Evolutionary conservation across 1,284 basidiomycete genomes (phyloP).

Genomic region (Fomitopsis palustris): DNA sequence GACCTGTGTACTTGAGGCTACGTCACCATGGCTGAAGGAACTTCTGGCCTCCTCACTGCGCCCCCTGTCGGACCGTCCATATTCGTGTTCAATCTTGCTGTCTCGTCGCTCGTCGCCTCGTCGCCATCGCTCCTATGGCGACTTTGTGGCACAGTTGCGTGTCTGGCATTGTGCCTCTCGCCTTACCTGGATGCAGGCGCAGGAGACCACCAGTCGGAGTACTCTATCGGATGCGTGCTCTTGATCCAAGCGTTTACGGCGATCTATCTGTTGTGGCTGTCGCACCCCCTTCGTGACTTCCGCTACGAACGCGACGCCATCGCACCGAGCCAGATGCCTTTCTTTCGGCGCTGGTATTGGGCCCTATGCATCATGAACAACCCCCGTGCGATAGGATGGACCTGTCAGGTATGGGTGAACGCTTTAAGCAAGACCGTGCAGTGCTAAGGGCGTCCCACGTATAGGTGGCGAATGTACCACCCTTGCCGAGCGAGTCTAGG

Average conservation of each 20-base stretch:
- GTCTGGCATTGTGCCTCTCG: neutral
- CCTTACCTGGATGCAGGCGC: neutral
- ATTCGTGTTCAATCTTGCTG: neutral
- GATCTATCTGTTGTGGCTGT: constrained; percentile 3
- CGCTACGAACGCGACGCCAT: constrained; percentile 2
- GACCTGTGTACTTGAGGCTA: neutral
- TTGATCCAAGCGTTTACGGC: constrained; percentile 1
- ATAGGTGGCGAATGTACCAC: constrained; percentile 3
- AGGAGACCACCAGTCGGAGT: neutral
- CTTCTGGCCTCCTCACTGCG: neutral
- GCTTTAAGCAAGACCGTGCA: too few relatives aligned
- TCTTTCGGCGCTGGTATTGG: constrained; percentile 1
- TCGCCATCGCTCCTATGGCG: neutral
- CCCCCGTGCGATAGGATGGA: constrained; percentile 6
- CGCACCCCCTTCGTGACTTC: constrained; percentile 5
- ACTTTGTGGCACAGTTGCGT: neutral
- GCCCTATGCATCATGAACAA: constrained; percentile 2
- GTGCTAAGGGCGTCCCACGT: too few relatives aligned
- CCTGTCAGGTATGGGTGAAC: neutral
- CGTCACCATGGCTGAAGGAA: neutral
- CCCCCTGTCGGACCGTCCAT: neutral
- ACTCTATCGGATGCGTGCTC: constrained; percentile 1
- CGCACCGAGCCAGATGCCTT: neutral
- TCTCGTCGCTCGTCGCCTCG: neutral
- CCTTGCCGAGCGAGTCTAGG: neutral